Conservation (phyloP, 352 stramenopile species). For the Phytopythium boreale region DNA sequence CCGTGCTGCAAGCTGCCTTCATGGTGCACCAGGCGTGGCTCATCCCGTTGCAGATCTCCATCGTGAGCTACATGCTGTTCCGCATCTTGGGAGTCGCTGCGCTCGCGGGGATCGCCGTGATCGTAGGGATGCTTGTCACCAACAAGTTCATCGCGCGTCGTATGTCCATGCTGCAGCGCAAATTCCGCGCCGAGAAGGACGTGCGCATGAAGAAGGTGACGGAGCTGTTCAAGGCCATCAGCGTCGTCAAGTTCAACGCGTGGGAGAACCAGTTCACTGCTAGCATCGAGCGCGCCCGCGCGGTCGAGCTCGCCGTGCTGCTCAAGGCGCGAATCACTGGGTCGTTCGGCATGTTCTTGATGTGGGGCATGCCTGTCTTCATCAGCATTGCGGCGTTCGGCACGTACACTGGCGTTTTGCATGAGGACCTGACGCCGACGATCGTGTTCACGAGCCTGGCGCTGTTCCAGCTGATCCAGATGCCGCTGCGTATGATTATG, state of each 20-base stretch:
- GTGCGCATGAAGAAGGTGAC: constrained; percentile 52
- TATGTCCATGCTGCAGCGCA: constrained; percentile 25
- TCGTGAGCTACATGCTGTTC: constrained; percentile 45
- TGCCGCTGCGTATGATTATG: constrained; percentile 52
- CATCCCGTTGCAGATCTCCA: constrained; percentile 46
- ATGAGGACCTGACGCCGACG: constrained; percentile 85
- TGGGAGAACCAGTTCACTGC: constrained; percentile 86
- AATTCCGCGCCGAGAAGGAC: constrained; percentile 39
- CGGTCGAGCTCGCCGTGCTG: constrained; percentile 32
- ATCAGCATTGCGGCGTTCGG: constrained; percentile 46
- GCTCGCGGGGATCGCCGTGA: constrained; percentile 36
- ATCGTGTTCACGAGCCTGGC: constrained; percentile 65
- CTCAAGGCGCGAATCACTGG: constrained; percentile 22
- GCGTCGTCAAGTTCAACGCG: constrained; percentile 93
- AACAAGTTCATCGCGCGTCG: constrained; percentile 33
- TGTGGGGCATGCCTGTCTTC: constrained; percentile 48
- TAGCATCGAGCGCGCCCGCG: constrained; percentile 36
- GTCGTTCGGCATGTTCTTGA: constrained; percentile 33
- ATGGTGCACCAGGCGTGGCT: constrained; percentile 64
- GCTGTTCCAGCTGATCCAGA: constrained; percentile 78
- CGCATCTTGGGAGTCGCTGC: constrained; percentile 32
- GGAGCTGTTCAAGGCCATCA: constrained; percentile 71
- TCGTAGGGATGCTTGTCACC: constrained; percentile 29
- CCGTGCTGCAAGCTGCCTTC: constrained; percentile 35
- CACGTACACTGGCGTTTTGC: constrained; percentile 32